These are phyloP conservation scores for Plasmodium relictum DNA, from an alignment of 169 alveolate genomes.

Conservation along the genomic window DNA sequence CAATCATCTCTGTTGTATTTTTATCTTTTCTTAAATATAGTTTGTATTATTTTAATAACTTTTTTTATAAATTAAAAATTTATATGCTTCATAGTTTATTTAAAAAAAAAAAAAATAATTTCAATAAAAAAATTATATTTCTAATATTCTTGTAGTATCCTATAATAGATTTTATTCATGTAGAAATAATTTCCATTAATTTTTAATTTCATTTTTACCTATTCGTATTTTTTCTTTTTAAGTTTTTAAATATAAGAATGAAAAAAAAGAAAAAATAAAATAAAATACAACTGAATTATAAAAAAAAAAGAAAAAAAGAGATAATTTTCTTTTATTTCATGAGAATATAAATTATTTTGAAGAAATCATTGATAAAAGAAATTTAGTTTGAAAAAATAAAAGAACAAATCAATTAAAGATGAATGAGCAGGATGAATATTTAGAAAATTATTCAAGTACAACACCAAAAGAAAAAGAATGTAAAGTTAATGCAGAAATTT, in stretches of 20 bases:
- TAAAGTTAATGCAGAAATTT: background rate
- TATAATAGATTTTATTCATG: too few species aligned
- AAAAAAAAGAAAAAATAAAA: background rate
- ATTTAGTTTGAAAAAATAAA: background rate
- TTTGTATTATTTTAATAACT: too few species aligned
- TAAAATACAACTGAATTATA: background rate
- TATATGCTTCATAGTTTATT: too few species aligned
- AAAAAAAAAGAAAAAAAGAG: background rate
- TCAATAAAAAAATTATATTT: too few species aligned
- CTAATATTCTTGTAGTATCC: too few species aligned
- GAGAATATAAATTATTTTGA: background rate
- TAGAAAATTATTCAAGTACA: background rate
- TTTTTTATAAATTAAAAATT: too few species aligned
- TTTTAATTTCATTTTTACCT: too few species aligned
- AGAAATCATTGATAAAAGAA: background rate
- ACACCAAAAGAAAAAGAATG: background rate
- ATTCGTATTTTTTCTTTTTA: too few species aligned
- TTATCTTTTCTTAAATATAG: too few species aligned
- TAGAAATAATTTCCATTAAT: too few species aligned
- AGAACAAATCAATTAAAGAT: background rate
- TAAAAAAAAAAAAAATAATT: too few species aligned
- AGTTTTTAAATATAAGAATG: background rate
- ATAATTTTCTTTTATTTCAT: background rate
- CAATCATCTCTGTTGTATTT: too few species aligned
- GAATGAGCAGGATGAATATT: background rate